phyloP scores from a whole-genome alignment of 495 filamentous ascomycete genomes.

The Neurospora terricola region DNA sequence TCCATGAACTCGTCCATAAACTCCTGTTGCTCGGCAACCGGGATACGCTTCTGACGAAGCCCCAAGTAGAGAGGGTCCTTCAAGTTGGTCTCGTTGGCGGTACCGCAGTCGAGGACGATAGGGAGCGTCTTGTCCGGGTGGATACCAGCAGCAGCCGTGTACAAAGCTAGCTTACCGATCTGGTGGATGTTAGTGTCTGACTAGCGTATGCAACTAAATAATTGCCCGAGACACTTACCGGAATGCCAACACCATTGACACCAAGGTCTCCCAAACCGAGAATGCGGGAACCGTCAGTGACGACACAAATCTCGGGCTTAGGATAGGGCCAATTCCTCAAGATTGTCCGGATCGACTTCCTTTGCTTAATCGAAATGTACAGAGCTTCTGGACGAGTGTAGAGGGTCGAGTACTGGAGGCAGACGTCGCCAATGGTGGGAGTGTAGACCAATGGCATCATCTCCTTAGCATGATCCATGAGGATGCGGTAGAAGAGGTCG shows the following conservation, averaged over 20 bases:
- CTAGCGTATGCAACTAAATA: not conserved
- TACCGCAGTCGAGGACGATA: constrained; percentile 85
- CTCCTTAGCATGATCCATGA: constrained; percentile 83
- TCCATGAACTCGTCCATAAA: constrained; percentile 98
- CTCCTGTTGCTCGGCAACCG: constrained; percentile 72
- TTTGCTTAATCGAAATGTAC: constrained; percentile 87
- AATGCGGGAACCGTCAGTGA: constrained; percentile 95
- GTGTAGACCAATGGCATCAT: constrained; percentile 95
- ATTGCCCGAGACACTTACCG: constrained; percentile 48
- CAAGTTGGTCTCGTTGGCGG: constrained; percentile 77
- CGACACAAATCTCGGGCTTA: constrained; percentile 88
- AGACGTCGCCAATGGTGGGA: constrained; percentile 93
- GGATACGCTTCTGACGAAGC: constrained; percentile 69
- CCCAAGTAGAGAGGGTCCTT: constrained; percentile 94
- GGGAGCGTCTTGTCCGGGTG: constrained; percentile 85
- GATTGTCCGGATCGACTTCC: constrained; percentile 70
- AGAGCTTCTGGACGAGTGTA: constrained; percentile 92
- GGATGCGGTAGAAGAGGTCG: constrained; percentile 88
- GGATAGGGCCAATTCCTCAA: constrained; percentile 82
- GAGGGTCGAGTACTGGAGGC: constrained; percentile 87
- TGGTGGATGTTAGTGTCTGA: constrained; percentile 18
- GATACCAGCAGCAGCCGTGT: constrained; percentile 95
- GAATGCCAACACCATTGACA: constrained; percentile 96
- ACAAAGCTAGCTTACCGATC: constrained; percentile 82
- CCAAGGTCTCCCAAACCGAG: constrained; percentile 92